These are phyloP conservation scores for Pascua guehoae DNA, from an alignment of 1,284 basidiomycete species.

Conservation along the genomic window DNA sequence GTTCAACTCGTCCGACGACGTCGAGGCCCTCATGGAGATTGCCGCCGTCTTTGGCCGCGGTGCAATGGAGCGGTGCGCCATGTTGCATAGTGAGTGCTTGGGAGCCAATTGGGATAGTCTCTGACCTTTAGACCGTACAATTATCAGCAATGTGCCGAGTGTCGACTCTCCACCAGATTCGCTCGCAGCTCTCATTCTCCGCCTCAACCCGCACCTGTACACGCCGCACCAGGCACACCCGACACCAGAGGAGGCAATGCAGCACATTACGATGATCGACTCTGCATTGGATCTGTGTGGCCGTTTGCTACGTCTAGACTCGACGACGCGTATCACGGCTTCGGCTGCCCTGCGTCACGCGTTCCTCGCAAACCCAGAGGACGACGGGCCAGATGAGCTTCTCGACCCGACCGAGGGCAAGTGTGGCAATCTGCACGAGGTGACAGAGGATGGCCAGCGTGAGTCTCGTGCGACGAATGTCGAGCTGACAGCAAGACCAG, in stretches of 20 bases:
- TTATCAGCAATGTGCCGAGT: constrained; percentile 78
- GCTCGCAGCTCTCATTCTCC: constrained; percentile 69
- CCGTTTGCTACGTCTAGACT: constrained; percentile 67
- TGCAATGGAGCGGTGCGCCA: constrained; percentile 80
- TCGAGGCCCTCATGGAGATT: constrained; percentile 93
- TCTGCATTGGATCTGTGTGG: constrained; percentile 69
- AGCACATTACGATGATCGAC: constrained; percentile 59
- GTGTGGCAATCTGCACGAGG: constrained; percentile 38
- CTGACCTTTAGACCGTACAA: constrained; percentile 66
- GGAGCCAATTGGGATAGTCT: background rate
- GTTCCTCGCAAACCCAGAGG: constrained; percentile 57
- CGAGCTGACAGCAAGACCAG: constrained; percentile 23
- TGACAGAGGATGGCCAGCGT: constrained; percentile 32
- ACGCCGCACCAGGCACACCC: constrained; percentile 52
- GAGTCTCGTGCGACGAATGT: constrained; percentile 15
- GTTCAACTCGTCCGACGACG: constrained; percentile 91
- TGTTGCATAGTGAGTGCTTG: constrained; percentile 72
- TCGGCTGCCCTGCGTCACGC: constrained; percentile 69
- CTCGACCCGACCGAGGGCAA: constrained; percentile 32
- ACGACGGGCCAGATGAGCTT: constrained; percentile 23
- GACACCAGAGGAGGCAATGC: constrained; percentile 37
- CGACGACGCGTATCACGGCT: constrained; percentile 70
- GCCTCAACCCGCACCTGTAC: constrained; percentile 69
- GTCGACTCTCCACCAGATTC: constrained; percentile 62
- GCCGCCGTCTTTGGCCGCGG: constrained; percentile 78